A percentile compares a stretch with the other conserved stretches of the same genome.
phyloP scores from a whole-genome alignment of 371 early-diverging fungal genomes.

The Vairimorpha ceranae region DNA sequence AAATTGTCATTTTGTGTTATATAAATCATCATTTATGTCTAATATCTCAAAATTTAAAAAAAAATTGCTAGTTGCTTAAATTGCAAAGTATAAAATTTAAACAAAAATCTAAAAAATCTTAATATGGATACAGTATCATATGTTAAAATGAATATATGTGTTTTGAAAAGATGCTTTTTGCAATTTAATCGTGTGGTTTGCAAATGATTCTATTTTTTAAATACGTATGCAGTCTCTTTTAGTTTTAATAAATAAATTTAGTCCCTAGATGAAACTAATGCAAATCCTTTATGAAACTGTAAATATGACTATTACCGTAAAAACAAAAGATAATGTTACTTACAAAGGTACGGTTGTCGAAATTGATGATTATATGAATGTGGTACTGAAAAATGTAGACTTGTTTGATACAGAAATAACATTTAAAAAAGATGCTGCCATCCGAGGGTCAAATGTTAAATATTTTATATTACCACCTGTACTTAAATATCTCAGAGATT shows the following conservation, averaged over 20 bases:
- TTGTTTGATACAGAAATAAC: constrained; percentile 81
- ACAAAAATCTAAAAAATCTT: too few relatives aligned
- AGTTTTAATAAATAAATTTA: neutral
- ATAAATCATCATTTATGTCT: too few relatives aligned
- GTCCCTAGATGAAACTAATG: neutral
- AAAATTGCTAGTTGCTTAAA: too few relatives aligned
- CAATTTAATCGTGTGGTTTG: neutral
- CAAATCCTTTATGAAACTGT: constrained; percentile 87
- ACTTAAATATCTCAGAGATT: constrained; percentile 70
- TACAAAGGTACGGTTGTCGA: constrained; percentile 85
- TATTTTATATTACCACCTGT: constrained; percentile 91
- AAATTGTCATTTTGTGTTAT: too few relatives aligned
- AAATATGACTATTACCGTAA: constrained; percentile 84
- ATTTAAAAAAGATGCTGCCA: constrained; percentile 81
- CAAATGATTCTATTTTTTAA: neutral
- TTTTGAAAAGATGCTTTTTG: neutral
- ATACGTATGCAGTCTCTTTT: neutral
- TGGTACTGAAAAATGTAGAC: constrained; percentile 79
- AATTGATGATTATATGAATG: constrained; percentile 95
- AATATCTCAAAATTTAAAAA: too few relatives aligned
- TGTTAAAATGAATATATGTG: too few relatives aligned
- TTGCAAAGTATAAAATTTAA: too few relatives aligned
- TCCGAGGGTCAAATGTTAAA: constrained; percentile 84
- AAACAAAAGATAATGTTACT: constrained; percentile 78
- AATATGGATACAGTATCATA: too few relatives aligned